A percentile compares a stretch with the other conserved stretches of the same genome.
Conservation (phyloP, 805 yeast genomes). For the Suhomyces tanzawaensis region DNA sequence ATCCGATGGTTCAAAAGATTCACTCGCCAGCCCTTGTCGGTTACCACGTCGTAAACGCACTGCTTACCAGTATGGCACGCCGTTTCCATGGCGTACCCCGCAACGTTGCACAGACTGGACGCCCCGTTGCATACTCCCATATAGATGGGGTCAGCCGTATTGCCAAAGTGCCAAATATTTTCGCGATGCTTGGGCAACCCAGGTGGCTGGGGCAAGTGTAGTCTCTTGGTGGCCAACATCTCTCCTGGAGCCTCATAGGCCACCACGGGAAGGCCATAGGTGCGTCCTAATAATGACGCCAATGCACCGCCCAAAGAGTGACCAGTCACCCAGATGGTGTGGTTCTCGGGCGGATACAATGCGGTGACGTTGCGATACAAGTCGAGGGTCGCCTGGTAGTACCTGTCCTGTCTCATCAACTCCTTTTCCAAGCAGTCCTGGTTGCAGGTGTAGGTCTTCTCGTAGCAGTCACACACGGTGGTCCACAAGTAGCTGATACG, state of each 20-base stretch:
- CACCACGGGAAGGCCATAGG: conserved; percentile 87
- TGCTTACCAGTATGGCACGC: conserved; percentile 88
- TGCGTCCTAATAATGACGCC: conserved; percentile 76
- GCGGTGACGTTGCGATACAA: conserved; percentile 69
- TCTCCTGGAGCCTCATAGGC: conserved; percentile 95
- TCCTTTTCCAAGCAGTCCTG: conserved; percentile 82
- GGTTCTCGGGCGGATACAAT: conserved; percentile 58
- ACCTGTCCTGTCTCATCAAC: conserved; percentile 69
- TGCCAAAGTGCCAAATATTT: conserved; percentile 92
- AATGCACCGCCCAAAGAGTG: conserved; percentile 94
- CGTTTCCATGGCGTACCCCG: conserved; percentile 97
- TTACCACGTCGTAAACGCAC: conserved; percentile 86
- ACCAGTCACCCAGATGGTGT: conserved; percentile 87
- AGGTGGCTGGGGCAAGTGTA: conserved; percentile 92
- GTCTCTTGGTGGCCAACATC: conserved; percentile 70
- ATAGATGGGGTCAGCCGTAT: conserved; percentile 94
- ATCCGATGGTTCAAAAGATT: conserved; percentile 85
- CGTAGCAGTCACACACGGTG: conserved; percentile 92
- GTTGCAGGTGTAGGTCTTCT: conserved; percentile 80
- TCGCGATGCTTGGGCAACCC: conserved; percentile 77
- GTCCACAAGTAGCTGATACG: conserved; percentile 88
- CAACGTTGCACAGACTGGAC: conserved; percentile 80
- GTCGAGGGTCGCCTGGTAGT: conserved; percentile 76
- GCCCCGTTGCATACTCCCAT: conserved; percentile 98
- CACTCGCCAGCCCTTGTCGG: conserved; percentile 88